These are phyloP conservation scores for Salix exigua DNA, from an alignment of 345 rosid genomes.

Conservation along the genomic window DNA sequence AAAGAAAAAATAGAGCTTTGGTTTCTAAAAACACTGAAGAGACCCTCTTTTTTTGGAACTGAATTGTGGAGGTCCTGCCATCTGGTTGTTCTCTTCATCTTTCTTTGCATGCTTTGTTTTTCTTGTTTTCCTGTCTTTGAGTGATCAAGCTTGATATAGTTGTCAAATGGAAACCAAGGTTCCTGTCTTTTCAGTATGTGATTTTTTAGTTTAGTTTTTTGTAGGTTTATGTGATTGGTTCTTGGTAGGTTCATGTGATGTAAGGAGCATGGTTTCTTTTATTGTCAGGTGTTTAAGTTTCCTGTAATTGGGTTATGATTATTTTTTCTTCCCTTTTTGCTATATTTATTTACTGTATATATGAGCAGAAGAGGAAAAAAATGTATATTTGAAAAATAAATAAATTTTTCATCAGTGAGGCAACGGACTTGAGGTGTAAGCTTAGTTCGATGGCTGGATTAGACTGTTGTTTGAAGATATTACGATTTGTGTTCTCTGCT, in stretches of 20 bases:
- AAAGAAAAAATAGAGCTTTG: constrained; percentile 13
- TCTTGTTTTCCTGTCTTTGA: background rate
- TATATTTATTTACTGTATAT: background rate
- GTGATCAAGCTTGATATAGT: constrained; percentile 6
- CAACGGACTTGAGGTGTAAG: background rate
- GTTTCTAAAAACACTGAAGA: constrained; percentile 25
- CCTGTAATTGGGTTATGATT: background rate
- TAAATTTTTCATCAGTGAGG: background rate
- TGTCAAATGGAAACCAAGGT: background rate
- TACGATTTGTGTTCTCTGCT: background rate
- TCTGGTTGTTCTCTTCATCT: constrained; percentile 8
- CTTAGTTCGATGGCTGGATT: background rate
- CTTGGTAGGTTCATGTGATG: background rate
- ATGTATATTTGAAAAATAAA: background rate
- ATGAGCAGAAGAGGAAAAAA: background rate
- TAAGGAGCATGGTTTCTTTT: background rate
- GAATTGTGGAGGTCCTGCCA: constrained; percentile 24
- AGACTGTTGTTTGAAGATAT: background rate
- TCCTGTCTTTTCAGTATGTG: background rate
- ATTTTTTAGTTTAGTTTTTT: background rate
- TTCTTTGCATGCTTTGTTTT: background rate
- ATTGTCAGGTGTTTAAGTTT: background rate
- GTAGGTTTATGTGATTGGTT: background rate
- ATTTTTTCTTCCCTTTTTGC: background rate
- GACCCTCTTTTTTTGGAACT: constrained; percentile 34